A percentile compares a stretch with the other conserved stretches of the same genome.
phyloP scores from a whole-genome alignment of 75 land plant species.

The Picea glauca region DNA sequence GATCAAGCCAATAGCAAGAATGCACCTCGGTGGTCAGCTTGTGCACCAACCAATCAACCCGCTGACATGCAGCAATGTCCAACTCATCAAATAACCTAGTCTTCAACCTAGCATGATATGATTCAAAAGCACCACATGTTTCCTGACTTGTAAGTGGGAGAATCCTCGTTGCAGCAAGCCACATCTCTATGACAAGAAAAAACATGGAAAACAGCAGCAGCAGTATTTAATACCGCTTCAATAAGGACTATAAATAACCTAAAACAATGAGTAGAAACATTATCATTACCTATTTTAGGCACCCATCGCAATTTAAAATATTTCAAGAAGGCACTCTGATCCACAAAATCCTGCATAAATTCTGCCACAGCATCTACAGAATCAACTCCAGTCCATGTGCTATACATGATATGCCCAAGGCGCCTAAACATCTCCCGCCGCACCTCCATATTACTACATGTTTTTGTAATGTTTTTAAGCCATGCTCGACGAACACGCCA shows the following conservation, averaged over 20 bases:
- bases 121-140: constrained; percentile 72
- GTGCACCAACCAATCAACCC: constrained; percentile 83
- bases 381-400: constrained; percentile 42
- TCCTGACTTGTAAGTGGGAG: constrained; percentile 71
- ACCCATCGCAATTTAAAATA: constrained; percentile 69
- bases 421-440: constrained; percentile 65
- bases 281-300: constrained; percentile 64
- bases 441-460: constrained; percentile 43
- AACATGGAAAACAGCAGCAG: constrained; percentile 5
- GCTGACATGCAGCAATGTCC: constrained; percentile 51
- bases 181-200: constrained; percentile 51
- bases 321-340: constrained; percentile 61
- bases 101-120: constrained; percentile 70
- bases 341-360: constrained; percentile 61
- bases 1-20: constrained; percentile 77
- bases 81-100: constrained; percentile 57
- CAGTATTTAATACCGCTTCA: neutral
- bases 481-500: constrained; percentile 84
- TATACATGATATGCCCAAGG: constrained; percentile 55
- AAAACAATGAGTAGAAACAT: neutral
- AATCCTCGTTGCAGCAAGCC: constrained; percentile 51
- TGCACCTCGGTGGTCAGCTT: constrained; percentile 71
- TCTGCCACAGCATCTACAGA: constrained; percentile 30
- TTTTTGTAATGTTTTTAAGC: constrained; percentile 64
- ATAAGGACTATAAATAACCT: constrained; percentile 1